Evolutionary conservation across 306 rosid genomes (phyloP).

Genomic region (Vigna unguiculata): DNA sequence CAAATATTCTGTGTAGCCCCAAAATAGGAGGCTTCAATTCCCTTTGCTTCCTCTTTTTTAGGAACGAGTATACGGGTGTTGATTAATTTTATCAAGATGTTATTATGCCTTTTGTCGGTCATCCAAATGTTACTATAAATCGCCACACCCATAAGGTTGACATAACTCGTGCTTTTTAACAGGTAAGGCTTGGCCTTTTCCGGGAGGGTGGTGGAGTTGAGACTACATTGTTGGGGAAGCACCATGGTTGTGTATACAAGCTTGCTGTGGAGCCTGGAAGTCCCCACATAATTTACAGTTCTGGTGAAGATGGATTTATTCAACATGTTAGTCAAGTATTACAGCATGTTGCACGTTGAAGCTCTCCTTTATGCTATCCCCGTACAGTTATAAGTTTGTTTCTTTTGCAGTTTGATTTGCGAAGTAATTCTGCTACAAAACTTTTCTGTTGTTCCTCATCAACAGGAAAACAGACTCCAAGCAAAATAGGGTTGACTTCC

Average conservation of each 20-base stretch:
- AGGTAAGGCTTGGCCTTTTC: conserved; percentile 68
- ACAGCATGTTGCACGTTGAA: conserved; percentile 41
- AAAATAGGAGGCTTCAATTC: conserved; percentile 4
- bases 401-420: conserved; percentile 71
- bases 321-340: conserved; percentile 64
- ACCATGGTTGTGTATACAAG: conserved; percentile 60
- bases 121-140: neutral
- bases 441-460: conserved; percentile 57
- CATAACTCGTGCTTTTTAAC: conserved; percentile 29
- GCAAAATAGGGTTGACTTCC: conserved; percentile 53
- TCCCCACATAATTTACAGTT: conserved; percentile 64
- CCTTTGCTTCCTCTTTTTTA: neutral
- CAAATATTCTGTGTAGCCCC: neutral
- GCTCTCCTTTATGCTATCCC: conserved; percentile 45
- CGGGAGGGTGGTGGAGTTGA: conserved; percentile 56
- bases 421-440: conserved; percentile 59
- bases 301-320: conserved; percentile 68
- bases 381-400: conserved; percentile 48
- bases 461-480: conserved; percentile 45
- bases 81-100: conserved; percentile 21
- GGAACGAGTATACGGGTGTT: neutral
- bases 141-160: neutral
- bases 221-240: conserved; percentile 61
- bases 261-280: conserved; percentile 78
- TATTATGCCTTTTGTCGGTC: conserved; percentile 21